These are phyloP conservation scores for Wickerhamomyces sp. DNA, from an alignment of 1,139 yeast species.

Conservation along the genomic window DNA sequence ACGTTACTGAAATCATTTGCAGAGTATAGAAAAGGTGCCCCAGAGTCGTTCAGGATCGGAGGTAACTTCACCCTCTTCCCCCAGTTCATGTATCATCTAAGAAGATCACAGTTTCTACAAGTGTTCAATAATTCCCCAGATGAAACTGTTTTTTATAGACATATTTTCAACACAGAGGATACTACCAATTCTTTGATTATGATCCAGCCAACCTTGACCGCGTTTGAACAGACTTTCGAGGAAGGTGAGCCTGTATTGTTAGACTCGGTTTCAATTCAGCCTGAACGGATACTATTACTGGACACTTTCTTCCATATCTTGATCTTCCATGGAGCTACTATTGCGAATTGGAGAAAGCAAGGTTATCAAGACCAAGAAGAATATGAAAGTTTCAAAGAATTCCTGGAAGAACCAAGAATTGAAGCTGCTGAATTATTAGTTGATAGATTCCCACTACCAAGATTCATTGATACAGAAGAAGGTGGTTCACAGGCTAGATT, in stretches of 20 bases:
- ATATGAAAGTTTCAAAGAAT: slow-evolving; percentile 54
- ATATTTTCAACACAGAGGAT: slow-evolving; percentile 63
- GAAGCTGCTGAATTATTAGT: slow-evolving; percentile 65
- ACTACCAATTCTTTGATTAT: slow-evolving; percentile 59
- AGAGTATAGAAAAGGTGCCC: slow-evolving; percentile 62
- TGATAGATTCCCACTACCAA: slow-evolving; percentile 69
- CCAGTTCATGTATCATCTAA: slow-evolving; percentile 66
- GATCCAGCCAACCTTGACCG: slow-evolving; percentile 71
- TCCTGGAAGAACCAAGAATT: slow-evolving; percentile 58
- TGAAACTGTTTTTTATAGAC: slow-evolving; percentile 68
- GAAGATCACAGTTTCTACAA: slow-evolving; percentile 65
- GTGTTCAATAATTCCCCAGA: slow-evolving; percentile 78
- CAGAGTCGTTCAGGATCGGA: slow-evolving; percentile 61
- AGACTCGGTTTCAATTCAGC: slow-evolving; percentile 63
- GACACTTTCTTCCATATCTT: slow-evolving; percentile 75
- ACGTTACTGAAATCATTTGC: slow-evolving; percentile 74
- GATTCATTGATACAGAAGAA: slow-evolving; percentile 70
- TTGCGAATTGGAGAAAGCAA: slow-evolving; percentile 66
- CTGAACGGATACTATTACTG: slow-evolving; percentile 53
- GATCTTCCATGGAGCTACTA: slow-evolving; percentile 62
- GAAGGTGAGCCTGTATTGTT: slow-evolving; percentile 55
- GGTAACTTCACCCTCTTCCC: slow-evolving; percentile 68
- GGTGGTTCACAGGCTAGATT: slow-evolving; percentile 79
- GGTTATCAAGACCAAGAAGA: slow-evolving; percentile 66
- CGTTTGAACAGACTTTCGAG: slow-evolving; percentile 53